Base-by-base conservation (phyloP, 352 stramenopile species). In the Phytophthora lateralis region DNA sequence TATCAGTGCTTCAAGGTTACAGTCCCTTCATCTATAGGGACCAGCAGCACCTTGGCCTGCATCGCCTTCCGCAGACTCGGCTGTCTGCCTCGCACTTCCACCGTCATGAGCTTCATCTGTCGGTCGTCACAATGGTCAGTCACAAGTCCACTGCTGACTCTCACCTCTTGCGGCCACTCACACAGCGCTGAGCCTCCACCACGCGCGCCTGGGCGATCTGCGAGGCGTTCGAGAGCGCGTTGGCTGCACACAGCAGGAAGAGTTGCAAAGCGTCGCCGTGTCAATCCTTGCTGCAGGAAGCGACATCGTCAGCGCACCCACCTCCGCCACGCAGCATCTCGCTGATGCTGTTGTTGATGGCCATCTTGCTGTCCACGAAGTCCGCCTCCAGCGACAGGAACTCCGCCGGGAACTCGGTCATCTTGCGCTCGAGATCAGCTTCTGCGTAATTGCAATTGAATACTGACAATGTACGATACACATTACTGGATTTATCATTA, bases 301-400 rank as follows among this genome's bases (percentile, higher is more conserved):
- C 14, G 10, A 12, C 39, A 18, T 4, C 26, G 27, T 32, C 30
- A 43, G 17, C 11, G 3, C 8, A 9, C 56, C 9, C 57, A 77
- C 84, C 70, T 62, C 82, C 69, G 20, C 70, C 71, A n/a, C 71
- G 69, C 35, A 89, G 45, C 7, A 93, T 82, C 15, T 82, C 76
- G 50, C 80, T 83, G 49, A 93, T 80, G 44, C 57, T 77, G 71
- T 93, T 91, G 69, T 93, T 93, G 49, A 93, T 89, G 20, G 79
- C 69, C 58, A 90, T 89, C 69, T 93, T 93, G 70, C 76, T 82
- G 39, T 93, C 81, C 44, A 93, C 78, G 47, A 89, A 93, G 66
- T 93, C 81, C 58, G 88, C 84, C 67, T 91, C 84, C 18, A 91
- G 76, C 46, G 76, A 82, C 49, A 75, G 65, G 60, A 93, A 93